Base-by-base conservation (phyloP, 768 basidiomycete genomes). In the Psilocybe azurescens region DNA sequence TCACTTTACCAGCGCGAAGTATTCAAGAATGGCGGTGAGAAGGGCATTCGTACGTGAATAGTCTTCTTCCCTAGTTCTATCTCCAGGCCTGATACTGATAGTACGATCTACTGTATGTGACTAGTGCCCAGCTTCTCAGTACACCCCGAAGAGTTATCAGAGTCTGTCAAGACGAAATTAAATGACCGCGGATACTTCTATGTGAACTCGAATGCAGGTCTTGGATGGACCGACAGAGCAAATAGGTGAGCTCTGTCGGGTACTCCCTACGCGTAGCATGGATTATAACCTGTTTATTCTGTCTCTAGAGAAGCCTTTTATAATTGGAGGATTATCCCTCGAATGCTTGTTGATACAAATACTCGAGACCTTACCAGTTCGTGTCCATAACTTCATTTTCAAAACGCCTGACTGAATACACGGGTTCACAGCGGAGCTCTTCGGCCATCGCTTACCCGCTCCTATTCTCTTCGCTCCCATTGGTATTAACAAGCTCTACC, bases 381-480 rank as follows among this genome's bases (percentile, higher is more conserved):
- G 77, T n/a, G n/a, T 11, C 65, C 14, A n/a, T 30, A 2, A 30
- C 33, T 46, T 36, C 48, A 13, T 36, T 2, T 30, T 44, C n/a
- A 13, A 44, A 14, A 33, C 33, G 16, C 13, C 41, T 49, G 39
- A 13, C 53, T 61, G 5, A 54, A 18, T 11, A 14, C 2, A 54
- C 28, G 3, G 1, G 24, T 20, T 13, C 24, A 18, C 44, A 80
- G 78, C 74, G 1, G 77, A 78, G 13, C 70, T 81, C 51, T 86
- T 81, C 67, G 85, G 76, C 10, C 84, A 77, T 67, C 74, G 61
- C 36, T 81, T 85, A 53, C 79, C 81, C 5, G 83, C 81, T 0
- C 86, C 87, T 0, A 74, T 87, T 41, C 71, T 83, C 20, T 78
- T 88, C 60, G 86, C 84, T 0, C 85, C 86, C 0, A 79, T 88